Percentiles rank a stretch among this genome's conserved stretches.
Conservation (phyloP, 441 rosid genomes). For the Flueggea neowawraea region DNA sequence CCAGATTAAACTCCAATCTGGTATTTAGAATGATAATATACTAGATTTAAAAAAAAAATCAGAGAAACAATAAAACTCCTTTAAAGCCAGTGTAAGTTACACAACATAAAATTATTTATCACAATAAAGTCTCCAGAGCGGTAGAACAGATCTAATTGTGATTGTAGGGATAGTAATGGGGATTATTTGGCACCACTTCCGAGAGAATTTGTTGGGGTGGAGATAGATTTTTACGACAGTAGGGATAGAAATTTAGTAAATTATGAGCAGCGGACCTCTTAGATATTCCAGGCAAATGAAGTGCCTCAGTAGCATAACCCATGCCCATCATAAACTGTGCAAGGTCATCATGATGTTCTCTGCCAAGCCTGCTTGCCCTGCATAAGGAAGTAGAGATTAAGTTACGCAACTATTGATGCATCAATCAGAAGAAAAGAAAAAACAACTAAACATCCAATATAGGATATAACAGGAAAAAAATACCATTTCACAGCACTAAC, state of each 20-base stretch:
- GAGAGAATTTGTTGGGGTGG: too few relatives aligned
- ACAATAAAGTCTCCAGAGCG: too few relatives aligned
- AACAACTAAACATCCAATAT: neutral
- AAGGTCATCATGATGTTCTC: conserved; percentile 99
- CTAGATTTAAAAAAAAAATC: too few relatives aligned
- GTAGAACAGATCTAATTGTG: too few relatives aligned
- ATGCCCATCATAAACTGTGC: conserved; percentile 98
- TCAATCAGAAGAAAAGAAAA: conserved; percentile 5
- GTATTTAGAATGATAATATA: too few relatives aligned
- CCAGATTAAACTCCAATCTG: too few relatives aligned
- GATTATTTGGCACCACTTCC: too few relatives aligned
- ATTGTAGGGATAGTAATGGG: too few relatives aligned
- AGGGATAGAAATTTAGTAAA: neutral
- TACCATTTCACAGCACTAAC: conserved; percentile 99
- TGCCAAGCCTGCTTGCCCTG: conserved; percentile 99
- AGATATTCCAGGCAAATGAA: conserved; percentile 98
- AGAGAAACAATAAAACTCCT: too few relatives aligned
- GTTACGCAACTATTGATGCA: conserved; percentile 13
- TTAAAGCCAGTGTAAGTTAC: too few relatives aligned
- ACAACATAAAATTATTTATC: too few relatives aligned
- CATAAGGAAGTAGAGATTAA: conserved; percentile 13
- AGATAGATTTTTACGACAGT: neutral
- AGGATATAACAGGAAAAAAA: conserved; percentile 11
- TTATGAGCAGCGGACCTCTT: conserved; percentile 55
- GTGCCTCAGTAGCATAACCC: conserved; percentile 99